A percentile compares a stretch with the other conserved stretches of the same genome.
Conservation (phyloP, 345 rosid species). For the Linum tenue region DNA sequence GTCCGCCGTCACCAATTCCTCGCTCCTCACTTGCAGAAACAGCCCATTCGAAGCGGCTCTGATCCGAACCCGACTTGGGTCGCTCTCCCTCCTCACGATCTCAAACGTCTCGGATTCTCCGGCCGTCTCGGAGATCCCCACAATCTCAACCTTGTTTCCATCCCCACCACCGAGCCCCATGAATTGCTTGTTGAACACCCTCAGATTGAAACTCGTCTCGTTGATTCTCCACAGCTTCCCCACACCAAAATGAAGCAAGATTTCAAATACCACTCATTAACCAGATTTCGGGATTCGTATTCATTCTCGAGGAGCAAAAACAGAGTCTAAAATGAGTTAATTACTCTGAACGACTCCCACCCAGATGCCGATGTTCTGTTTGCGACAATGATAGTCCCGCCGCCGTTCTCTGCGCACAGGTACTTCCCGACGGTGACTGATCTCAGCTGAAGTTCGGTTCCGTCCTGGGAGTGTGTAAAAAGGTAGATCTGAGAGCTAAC, state of each 20-base stretch:
- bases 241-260: neutral
- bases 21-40: conserved; percentile 47
- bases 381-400: conserved; percentile 46
- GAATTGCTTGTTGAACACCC: conserved; percentile 42
- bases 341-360: conserved; percentile 59
- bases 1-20: conserved; percentile 45
- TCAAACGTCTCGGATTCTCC: conserved; percentile 28
- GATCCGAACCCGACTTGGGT: conserved; percentile 36
- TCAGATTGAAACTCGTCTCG: conserved; percentile 32
- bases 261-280: neutral
- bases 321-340: neutral
- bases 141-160: conserved; percentile 24
- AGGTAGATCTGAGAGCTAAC: neutral
- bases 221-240: conserved; percentile 51
- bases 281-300: neutral
- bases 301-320: neutral
- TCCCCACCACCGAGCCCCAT: conserved; percentile 24
- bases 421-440: conserved; percentile 46
- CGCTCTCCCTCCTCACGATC: conserved; percentile 30
- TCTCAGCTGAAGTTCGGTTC: conserved; percentile 43
- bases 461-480: conserved; percentile 30
- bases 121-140: conserved; percentile 27
- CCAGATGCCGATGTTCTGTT: conserved; percentile 38
- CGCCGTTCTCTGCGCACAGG: conserved; percentile 46
- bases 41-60: conserved; percentile 38